Base-by-base conservation (phyloP, 345 rosid species). In the Syzygium aromaticum region DNA sequence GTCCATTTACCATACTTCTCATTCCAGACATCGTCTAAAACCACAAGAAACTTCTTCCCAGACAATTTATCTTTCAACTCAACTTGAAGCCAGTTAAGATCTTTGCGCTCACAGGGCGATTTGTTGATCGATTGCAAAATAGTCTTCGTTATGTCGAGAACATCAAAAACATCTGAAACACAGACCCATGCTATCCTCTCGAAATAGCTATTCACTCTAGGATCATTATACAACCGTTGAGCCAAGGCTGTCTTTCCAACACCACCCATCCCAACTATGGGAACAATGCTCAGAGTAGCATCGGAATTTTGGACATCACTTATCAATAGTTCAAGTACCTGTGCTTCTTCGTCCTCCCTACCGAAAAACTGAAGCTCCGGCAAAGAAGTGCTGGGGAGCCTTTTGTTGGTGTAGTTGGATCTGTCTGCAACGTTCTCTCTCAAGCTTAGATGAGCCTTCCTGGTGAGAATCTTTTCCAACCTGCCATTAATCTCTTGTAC, bases 81-180 rank as follows among this genome's bases (percentile, higher is more conserved):
- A 3, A 3, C 3, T 54, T 54, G 59, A 22, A 54, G 59, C 59
- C 1, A 0, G 1, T 54, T 3, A 54, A 54, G 59, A 54, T 54
- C 59, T 22, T 54, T 54, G 27, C 3, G 27, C 11, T 22, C 0
- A 0, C 27, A 54, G 0, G 59, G 11, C 11, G 0, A 0, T 0
- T 3, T 0, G 0, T 1, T 54, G 27, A 54, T 0, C 0, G 59
- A 54, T 0, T 3, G 27, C 2, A 54, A 54, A 54, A 54, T 8
- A 54, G 59, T 22, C 5, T 22, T 54, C 0, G 59, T 54, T 54
- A 54, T 54, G 59, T 54, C 0, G 2, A 22, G 12, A 54, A 54
- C 27, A 54, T 54, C 5, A 54, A 54, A 54, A 54, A 54, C 59
- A 22, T 54, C 11, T 3, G 59, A 54, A 54, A 54, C 59, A 21